Conservation (phyloP, 768 basidiomycete genomes). For the Leccinum subtestaceum region DNA sequence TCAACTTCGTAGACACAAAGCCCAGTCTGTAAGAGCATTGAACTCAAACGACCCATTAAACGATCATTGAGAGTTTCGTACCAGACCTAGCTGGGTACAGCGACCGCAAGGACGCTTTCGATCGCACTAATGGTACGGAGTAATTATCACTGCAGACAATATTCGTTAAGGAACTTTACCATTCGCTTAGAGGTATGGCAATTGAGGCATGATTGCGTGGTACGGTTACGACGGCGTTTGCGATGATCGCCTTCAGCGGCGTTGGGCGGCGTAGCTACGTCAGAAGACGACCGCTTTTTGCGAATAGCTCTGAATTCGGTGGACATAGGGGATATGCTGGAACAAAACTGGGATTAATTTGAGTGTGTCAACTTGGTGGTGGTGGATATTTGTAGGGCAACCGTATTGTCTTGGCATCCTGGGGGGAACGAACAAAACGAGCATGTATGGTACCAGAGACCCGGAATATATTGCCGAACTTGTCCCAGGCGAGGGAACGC, state of each 20-base stretch:
- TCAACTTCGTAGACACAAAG: conserved; percentile 85
- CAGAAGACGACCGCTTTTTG: conserved; percentile 32
- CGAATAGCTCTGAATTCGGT: conserved; percentile 23
- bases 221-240: conserved; percentile 65
- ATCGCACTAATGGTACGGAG: conserved; percentile 36
- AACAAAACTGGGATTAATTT: conserved; percentile 1
- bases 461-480: conserved; percentile 10
- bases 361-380: not conserved
- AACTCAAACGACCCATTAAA: conserved; percentile 16
- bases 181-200: conserved; percentile 74
- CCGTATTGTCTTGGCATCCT: conserved; percentile 24
- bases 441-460: conserved; percentile 4
- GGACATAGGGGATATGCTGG: conserved; percentile 24
- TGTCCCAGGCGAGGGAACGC: conserved; percentile 7
- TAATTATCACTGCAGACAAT: not conserved
- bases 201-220: conserved; percentile 71
- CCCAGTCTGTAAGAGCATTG: conserved; percentile 51
- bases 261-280: conserved; percentile 21
- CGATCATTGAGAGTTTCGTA: conserved; percentile 30
- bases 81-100: conserved; percentile 41
- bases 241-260: conserved; percentile 52
- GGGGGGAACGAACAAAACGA: conserved; percentile 1
- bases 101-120: conserved; percentile 48
- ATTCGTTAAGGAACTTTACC: conserved; percentile 37
- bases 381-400: conserved; percentile 29